Evolutionary conservation across 352 stramenopile species (phyloP), one percentile per base, ranked within the genome.

Genomic region (Pythium volutum): DNA sequence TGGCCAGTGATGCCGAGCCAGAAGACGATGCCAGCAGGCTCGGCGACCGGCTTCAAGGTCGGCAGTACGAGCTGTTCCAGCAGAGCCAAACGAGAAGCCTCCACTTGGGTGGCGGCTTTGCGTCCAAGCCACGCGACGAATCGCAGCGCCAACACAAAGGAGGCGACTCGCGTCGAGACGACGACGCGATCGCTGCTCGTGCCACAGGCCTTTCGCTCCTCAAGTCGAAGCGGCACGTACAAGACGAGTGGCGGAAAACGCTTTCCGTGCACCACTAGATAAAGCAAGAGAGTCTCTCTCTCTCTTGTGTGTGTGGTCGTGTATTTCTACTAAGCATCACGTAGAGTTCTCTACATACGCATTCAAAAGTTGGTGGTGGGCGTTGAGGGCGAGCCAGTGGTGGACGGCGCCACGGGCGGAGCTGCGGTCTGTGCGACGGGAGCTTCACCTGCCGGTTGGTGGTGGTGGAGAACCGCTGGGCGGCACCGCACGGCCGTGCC

Each of bases 401-500:
- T 36, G 14, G 31, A 36, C 9, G 31, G 31, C 14, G 31, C 7
- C 31, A 36, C 31, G 31, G 31, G 31, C 14, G 31, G 31, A 11
- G 31, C 31, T 3, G 50, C 43, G 12, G 16, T 27, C 43, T 31
- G 41, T 1, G 22, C 41, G 23, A 52, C 26, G 23, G 62, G 34
- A 2, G 43, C 42, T 29, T 66, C 45, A 1, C 20, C 22, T 34
- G 46, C 67, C 54, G 14, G 54, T 46, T 58, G 64, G 31, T 61
- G 62, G 31, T 61, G 56, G 31, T 39, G 59, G 31, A 49, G 23
- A 31, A 49, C n/a, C 18, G 73, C 46, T 2, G 77, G 73, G 27
- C 77, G 76, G 51, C 81, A 91, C 26, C 72, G 74, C 58, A 93
- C 84, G 4, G 84, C 84, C 1, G 84, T 93, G 33, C 84, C 84